A percentile compares a stretch with the other conserved stretches of the same genome.
phyloP scores from a whole-genome alignment of 1,139 yeast genomes.

The Kluyveromyces sp. region DNA sequence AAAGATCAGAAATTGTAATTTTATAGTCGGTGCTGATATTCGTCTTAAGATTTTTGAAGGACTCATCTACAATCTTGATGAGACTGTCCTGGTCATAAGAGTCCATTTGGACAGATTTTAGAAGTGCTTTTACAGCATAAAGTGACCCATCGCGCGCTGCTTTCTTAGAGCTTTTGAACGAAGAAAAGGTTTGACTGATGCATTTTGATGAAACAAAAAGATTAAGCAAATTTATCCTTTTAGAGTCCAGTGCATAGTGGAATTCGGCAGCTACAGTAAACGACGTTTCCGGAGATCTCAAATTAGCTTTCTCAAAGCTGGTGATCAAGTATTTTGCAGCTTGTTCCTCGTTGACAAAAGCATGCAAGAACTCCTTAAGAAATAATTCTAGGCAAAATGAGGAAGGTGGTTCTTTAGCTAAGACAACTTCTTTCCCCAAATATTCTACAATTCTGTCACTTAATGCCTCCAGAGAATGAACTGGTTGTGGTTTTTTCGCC shows the following conservation, averaged over 20 bases:
- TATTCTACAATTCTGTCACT: constrained; percentile 25
- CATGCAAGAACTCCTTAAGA: constrained; percentile 35
- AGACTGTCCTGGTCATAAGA: constrained; percentile 21
- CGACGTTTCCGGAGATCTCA: constrained; percentile 76
- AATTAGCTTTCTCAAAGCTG: constrained; percentile 62
- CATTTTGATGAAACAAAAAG: constrained; percentile 45
- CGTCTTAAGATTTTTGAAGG: constrained; percentile 51
- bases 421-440: constrained; percentile 38
- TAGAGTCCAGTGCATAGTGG: constrained; percentile 34
- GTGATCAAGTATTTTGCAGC: constrained; percentile 46
- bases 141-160: constrained; percentile 50
- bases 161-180: constrained; percentile 68
- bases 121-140: constrained; percentile 33
- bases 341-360: constrained; percentile 39
- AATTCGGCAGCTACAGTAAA: constrained; percentile 46
- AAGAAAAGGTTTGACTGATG: constrained; percentile 51
- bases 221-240: constrained; percentile 35
- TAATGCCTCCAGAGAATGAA: constrained; percentile 26
- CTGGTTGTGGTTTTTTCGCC: constrained; percentile 39
- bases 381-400: constrained; percentile 23
- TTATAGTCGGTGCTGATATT: constrained; percentile 68
- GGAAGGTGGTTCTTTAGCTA: constrained; percentile 40
- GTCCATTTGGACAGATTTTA: constrained; percentile 15
- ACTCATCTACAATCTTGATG: constrained; percentile 41
- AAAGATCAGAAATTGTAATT: constrained; percentile 38